These are phyloP conservation scores for Candolleomyces eurysporus DNA, from an alignment of 768 basidiomycete species.

Conservation along the genomic window DNA sequence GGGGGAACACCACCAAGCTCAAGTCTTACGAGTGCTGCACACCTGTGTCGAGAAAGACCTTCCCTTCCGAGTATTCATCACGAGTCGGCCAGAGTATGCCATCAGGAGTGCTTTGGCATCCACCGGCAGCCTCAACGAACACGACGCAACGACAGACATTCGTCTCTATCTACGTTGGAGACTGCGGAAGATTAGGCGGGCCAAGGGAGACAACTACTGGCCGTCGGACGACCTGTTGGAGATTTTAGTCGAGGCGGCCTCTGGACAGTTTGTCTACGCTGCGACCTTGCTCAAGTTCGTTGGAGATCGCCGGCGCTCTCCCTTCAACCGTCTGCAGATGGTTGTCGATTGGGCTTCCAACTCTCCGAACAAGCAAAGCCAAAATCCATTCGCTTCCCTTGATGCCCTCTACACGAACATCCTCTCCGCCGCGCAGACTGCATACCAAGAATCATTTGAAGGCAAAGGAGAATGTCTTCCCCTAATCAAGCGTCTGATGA, in stretches of 20 bases:
- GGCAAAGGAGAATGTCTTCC: background rate
- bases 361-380: background rate
- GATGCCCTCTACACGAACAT: background rate
- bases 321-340: background rate
- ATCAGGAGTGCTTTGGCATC: background rate
- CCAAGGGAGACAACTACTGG: background rate
- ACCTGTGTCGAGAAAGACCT: background rate
- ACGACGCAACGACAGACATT: background rate
- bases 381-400: background rate
- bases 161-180: background rate
- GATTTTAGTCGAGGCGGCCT: background rate
- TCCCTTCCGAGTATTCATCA: background rate
- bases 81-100: background rate
- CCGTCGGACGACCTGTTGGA: background rate
- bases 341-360: background rate
- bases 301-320: background rate
- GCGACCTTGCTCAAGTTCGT: conserved; percentile 1
- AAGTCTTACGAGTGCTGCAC: conserved; percentile 4
- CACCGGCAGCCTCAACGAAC: background rate
- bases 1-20: background rate
- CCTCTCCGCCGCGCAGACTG: background rate
- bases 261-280: conserved; percentile 4
- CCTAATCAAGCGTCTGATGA: background rate
- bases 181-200: background rate
- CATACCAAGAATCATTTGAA: background rate